Evolutionary conservation across 495 filamentous ascomycete genomes (phyloP), one percentile per base, ranked within the genome.

Genomic region (Penicillium canescens): DNA sequence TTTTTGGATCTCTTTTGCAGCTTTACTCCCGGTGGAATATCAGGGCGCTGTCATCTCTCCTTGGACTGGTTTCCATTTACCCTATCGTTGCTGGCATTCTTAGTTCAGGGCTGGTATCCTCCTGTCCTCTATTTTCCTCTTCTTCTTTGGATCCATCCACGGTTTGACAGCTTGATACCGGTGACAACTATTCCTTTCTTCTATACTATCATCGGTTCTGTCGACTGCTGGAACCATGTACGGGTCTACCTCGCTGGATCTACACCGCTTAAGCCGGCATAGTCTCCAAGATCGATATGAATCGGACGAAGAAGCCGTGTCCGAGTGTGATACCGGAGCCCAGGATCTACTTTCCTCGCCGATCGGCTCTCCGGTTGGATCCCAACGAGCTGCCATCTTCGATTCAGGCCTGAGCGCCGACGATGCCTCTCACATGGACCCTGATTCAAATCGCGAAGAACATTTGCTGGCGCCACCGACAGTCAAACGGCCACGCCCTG

Each of bases 291-390:
- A 65, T 24, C 67, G 63, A 18, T 77, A 77, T 46, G 73, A 77
- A 28, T 77, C 74, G 7, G 74, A 77, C 18, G 74, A 77, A 51
- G 74, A 77, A 47, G 71, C 70, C 36, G 63, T 71, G 4, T 78
- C 74, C 9, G 74, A 75, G 50, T 68, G 71, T 0, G 73, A 76
- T 46, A 54, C 62, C 33, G 66, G 72, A 12, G 60, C 58, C 12
- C 66, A 71, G 3, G 71, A 74, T 38, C 55, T 70, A 52, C 57
- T 68, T 3, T 71, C 68, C 20, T 71, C 72, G 33, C 64, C 67
- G 6, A 53, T 70, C 38, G 61, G 69, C 18, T 51, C 28, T 31
- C 28, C 28, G 8, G 5, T 31, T 6, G 5, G 9, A 42, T 65
- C 67, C 6, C 62, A 63, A 14, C 56, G 57, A 50, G 55, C 61